Evolutionary conservation across 768 basidiomycete species (phyloP).

Genomic region (Lentinula lateritia): DNA sequence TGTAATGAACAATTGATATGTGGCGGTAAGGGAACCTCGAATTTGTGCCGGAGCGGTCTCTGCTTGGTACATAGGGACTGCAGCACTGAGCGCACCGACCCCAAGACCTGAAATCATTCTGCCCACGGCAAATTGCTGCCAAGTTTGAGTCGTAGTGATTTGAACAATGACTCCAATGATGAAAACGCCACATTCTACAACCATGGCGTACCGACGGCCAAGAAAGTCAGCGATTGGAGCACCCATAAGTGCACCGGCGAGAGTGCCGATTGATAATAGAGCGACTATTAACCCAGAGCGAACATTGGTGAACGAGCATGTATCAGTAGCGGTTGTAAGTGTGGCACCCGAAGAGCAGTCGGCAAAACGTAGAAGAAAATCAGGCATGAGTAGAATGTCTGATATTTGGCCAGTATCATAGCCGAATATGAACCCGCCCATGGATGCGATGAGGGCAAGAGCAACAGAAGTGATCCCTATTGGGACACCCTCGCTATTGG

Average conservation of each 20-base stretch:
- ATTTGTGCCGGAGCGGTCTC: constrained; percentile 71
- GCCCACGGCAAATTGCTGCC: constrained; percentile 67
- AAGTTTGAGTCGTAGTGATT: constrained; percentile 40
- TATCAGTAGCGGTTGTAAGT: constrained; percentile 21
- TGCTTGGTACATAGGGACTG: constrained; percentile 70
- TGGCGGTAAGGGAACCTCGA: constrained; percentile 61
- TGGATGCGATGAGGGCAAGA: constrained; percentile 61
- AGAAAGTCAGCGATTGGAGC: constrained; percentile 59
- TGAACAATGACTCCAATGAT: constrained; percentile 59
- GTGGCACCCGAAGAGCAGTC: constrained; percentile 32
- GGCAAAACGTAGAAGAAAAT: constrained; percentile 63
- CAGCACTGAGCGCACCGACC: constrained; percentile 63
- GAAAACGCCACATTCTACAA: constrained; percentile 51
- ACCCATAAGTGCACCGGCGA: constrained; percentile 56
- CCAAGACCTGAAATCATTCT: constrained; percentile 62
- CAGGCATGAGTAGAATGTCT: constrained; percentile 68
- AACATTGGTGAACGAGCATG: constrained; percentile 48
- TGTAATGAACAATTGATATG: constrained; percentile 63
- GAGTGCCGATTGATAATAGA: constrained; percentile 67
- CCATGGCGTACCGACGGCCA: constrained; percentile 65
- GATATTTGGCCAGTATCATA: constrained; percentile 79
- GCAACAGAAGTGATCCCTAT: constrained; percentile 59
- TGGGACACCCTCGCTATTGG: constrained; percentile 48
- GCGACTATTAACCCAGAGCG: constrained; percentile 64
- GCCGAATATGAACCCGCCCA: constrained; percentile 67